Evolutionary conservation across 257 asterid genomes (phyloP), one percentile per base, ranked within the genome.

Genomic region (Verbascum thapsus): DNA sequence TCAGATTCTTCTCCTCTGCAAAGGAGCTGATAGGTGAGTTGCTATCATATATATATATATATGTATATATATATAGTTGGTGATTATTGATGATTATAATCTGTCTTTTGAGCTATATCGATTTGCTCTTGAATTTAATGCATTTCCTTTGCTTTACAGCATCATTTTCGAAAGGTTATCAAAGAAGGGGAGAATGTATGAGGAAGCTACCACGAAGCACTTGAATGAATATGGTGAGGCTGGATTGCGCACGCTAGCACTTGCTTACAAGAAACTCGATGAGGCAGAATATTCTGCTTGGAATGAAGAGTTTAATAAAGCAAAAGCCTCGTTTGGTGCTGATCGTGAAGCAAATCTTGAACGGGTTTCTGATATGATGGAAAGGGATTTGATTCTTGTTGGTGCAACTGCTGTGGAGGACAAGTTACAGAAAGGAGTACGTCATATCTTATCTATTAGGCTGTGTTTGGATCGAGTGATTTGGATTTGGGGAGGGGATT

Each of bases 391-490:
- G 85, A 84, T 82, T 64, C 97, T 94, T 71, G 85, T 94, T 26
- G 99, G 99, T 63, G 98, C 99, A 5, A 90, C 99, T 63, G 99
- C 99, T 18, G 97, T 94, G 23, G 99, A 94, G 84, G 99, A 94
- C 83, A 94, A 94, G 82, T 80, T 94, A 66, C 99, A 94, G 83
- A 84, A 81, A 82, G 99, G 99, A 76, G 99, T 94, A 90, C 41
- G 85, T 52, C 64, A 32, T 39, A 61, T 47, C 38, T 50, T 53
- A 56, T 41, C 37, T 70, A 26, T 26, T 26, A 26, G 32, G 32
- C n/a, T n/a, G n/a, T n/a, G n/a, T n/a, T n/a, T n/a, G n/a, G n/a
- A n/a, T n/a, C n/a, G n/a, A n/a, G n/a, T n/a, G n/a, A n/a, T n/a
- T n/a, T n/a, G n/a, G n/a, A n/a, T n/a, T n/a, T n/a, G n/a, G n/a